Evolutionary conservation across 1,284 basidiomycete species (phyloP).

Genomic region (Puccinia coronata): DNA sequence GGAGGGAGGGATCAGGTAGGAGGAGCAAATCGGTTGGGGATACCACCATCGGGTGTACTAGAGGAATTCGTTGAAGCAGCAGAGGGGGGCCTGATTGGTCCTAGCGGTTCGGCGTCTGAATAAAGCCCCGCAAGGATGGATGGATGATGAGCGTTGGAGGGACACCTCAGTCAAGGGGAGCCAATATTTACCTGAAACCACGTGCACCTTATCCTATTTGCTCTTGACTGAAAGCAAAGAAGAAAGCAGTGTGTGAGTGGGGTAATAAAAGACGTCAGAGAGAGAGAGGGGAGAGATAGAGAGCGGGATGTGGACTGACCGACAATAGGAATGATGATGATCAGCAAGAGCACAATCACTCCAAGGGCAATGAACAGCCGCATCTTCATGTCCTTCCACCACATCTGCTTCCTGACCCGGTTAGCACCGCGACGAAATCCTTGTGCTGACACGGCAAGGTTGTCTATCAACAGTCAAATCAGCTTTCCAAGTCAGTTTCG

Average conservation of each 20-base stretch:
- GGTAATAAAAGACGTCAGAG: no score
- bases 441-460: slow-evolving; percentile 96
- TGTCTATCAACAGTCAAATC: slow-evolving; percentile 67
- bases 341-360: slow-evolving; percentile 81
- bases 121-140: no score
- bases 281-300: neutral
- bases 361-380: slow-evolving; percentile 84
- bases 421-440: slow-evolving; percentile 97
- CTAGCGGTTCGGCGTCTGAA: slow-evolving; percentile 47
- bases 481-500: no score
- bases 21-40: slow-evolving; percentile 43
- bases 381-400: slow-evolving; percentile 66
- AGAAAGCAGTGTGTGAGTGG: neutral
- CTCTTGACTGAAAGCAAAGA: slow-evolving; percentile 38
- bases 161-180: neutral
- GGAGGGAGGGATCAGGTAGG: slow-evolving; percentile 32
- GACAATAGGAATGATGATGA: slow-evolving; percentile 89
- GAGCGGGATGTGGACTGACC: slow-evolving; percentile 17
- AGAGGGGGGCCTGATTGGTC: slow-evolving; percentile 47
- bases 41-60: slow-evolving; percentile 30
- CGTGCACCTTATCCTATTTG: slow-evolving; percentile 50
- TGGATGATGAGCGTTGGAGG: no score
- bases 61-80: slow-evolving; percentile 29
- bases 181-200: slow-evolving; percentile 45
- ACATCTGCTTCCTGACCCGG: slow-evolving; percentile 91